A percentile compares a stretch with the other conserved stretches of the same genome.
Conservation (phyloP, 164 flowering plant genomes). For the Umbellularia californica region DNA sequence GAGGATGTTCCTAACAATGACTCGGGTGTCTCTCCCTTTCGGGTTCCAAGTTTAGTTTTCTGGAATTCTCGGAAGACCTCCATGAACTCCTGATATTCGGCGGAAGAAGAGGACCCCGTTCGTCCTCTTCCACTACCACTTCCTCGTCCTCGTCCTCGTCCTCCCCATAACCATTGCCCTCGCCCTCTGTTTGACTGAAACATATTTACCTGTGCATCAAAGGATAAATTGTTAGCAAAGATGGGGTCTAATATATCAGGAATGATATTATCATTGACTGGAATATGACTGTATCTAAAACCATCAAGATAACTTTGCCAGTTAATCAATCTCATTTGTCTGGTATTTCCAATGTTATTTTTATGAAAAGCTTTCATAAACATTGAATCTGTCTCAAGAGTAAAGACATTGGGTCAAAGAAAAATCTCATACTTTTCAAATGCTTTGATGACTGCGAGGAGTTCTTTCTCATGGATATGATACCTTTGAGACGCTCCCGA, state of each 20-base stretch:
- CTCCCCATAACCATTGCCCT: neutral
- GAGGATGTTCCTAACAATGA: no score
- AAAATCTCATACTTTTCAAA: neutral
- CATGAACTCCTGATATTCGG: no score
- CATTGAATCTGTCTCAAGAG: neutral
- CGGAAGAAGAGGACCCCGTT: neutral
- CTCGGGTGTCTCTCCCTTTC: no score
- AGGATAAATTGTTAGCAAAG: neutral
- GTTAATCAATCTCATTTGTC: neutral
- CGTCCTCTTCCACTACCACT: neutral
- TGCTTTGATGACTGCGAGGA: neutral
- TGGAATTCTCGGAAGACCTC: no score
- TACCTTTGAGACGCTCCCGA: neutral
- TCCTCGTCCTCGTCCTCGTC: neutral
- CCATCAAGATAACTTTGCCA: neutral
- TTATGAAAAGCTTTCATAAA: neutral
- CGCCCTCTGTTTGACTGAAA: neutral
- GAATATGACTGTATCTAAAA: neutral
- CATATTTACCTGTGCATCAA: neutral
- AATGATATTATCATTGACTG: neutral
- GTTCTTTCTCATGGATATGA: constrained; percentile 4
- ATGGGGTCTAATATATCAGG: neutral
- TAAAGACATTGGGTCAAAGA: neutral
- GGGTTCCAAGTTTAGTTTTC: no score
- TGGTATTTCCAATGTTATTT: neutral